Conservation (phyloP, 2,329 filamentous ascomycete genomes). For the Colletotrichum sublineola region DNA sequence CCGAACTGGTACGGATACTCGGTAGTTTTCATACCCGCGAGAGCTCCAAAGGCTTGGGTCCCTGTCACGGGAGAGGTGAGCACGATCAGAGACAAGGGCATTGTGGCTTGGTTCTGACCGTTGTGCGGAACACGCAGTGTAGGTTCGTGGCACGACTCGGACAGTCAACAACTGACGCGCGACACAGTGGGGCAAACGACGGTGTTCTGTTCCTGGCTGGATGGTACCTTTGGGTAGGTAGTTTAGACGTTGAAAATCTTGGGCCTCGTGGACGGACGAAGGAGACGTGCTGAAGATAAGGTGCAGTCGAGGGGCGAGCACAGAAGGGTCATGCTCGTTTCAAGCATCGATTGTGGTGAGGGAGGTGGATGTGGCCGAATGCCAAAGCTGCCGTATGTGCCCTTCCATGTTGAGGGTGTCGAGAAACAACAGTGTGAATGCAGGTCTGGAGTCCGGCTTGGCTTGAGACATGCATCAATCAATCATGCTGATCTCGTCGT, state of each 20-base stretch:
- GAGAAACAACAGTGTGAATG: conserved; percentile 3
- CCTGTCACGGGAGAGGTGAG: neutral
- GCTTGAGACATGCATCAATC: conserved; percentile 20
- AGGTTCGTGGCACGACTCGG: conserved; percentile 9
- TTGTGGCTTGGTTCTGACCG: conserved; percentile 1
- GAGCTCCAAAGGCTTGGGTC: neutral
- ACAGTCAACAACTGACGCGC: neutral
- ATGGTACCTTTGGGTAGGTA: neutral
- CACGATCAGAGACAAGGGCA: neutral
- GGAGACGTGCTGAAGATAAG: conserved; percentile 4
- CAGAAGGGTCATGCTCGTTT: neutral
- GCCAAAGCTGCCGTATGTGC: conserved; percentile 19
- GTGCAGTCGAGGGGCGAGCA: neutral
- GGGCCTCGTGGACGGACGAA: conserved; percentile 21
- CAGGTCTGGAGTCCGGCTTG: conserved; percentile 19
- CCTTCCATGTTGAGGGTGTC: neutral
- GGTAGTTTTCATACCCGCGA: neutral
- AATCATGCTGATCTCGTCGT: conserved; percentile 23
- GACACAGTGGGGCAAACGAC: neutral
- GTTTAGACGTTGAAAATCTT: conserved; percentile 19
- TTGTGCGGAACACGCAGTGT: neutral
- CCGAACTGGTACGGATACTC: too few species aligned
- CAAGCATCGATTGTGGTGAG: neutral
- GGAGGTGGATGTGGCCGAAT: neutral
- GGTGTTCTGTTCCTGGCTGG: conserved; percentile 23